These are phyloP conservation scores for Blumeria graminis DNA, from an alignment of 2,329 filamentous ascomycete genomes.

Conservation along the genomic window DNA sequence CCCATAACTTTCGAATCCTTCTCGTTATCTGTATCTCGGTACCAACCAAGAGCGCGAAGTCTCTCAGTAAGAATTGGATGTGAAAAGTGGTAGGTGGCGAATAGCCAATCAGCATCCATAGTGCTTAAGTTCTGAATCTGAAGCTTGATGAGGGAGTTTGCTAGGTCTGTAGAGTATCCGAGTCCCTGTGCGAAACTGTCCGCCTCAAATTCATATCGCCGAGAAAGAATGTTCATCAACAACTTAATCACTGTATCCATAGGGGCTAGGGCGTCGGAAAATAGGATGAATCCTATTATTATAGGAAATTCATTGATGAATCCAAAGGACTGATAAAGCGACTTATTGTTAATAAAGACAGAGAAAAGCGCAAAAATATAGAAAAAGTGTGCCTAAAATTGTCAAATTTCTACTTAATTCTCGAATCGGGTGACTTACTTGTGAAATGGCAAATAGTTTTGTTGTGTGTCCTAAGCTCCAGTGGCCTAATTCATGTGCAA, in stretches of 20 bases:
- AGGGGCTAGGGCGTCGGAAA: conserved; percentile 85
- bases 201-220: conserved; percentile 89
- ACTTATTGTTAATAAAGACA: conserved; percentile 87
- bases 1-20: conserved; percentile 32
- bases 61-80: conserved; percentile 91
- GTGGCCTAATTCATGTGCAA: conserved; percentile 90
- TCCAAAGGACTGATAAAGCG: conserved; percentile 75
- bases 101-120: conserved; percentile 98
- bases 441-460: conserved; percentile 64
- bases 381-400: conserved; percentile 59
- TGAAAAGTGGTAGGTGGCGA: conserved; percentile 94
- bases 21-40: conserved; percentile 30
- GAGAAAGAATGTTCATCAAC: conserved; percentile 82
- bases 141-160: conserved; percentile 77
- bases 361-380: conserved; percentile 95
- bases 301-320: conserved; percentile 68
- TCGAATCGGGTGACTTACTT: conserved; percentile 25
- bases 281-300: conserved; percentile 90
- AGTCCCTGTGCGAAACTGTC: conserved; percentile 71
- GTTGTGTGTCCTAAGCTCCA: conserved; percentile 94
- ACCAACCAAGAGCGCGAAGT: conserved; percentile 75
- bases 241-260: conserved; percentile 92
- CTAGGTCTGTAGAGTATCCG: conserved; percentile 64
- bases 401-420: conserved; percentile 6
- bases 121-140: conserved; percentile 95